Percentiles rank a stretch among this genome's conserved stretches.
These are phyloP conservation scores for Waltergamsia citrina DNA, from an alignment of 2,329 filamentous ascomycete genomes.

Conservation along the genomic window DNA sequence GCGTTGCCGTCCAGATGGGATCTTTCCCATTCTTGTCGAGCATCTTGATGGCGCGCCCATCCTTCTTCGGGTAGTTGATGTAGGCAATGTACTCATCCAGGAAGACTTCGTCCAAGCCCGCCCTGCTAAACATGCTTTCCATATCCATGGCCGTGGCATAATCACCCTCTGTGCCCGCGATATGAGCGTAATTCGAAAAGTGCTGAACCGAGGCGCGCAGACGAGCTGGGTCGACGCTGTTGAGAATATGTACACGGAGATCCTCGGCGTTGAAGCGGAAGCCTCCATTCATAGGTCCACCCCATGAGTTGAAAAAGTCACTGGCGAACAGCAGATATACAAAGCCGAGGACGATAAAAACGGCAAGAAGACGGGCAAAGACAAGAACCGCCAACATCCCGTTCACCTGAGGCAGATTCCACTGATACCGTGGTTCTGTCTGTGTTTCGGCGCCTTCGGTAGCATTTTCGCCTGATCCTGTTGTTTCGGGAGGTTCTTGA, in stretches of 20 bases:
- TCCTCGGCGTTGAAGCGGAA: slow-evolving; percentile 73
- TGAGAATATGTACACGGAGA: slow-evolving; percentile 66
- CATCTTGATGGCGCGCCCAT: slow-evolving; percentile 74
- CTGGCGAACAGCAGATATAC: slow-evolving; percentile 81
- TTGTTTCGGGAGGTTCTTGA: slow-evolving; percentile 2
- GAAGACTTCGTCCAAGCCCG: slow-evolving; percentile 64
- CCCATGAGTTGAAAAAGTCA: slow-evolving; percentile 65
- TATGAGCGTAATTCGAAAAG: slow-evolving; percentile 76
- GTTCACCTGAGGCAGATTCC: slow-evolving; percentile 26
- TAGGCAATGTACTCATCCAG: slow-evolving; percentile 82
- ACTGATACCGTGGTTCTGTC: slow-evolving; percentile 9
- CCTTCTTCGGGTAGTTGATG: slow-evolving; percentile 76
- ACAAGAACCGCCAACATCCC: slow-evolving; percentile 45
- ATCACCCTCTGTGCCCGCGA: slow-evolving; percentile 92
- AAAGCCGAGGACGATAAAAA: slow-evolving; percentile 66
- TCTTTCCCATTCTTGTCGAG: slow-evolving; percentile 54
- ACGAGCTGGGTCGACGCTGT: slow-evolving; percentile 57
- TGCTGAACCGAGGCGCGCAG: slow-evolving; percentile 68
- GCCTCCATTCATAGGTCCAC: slow-evolving; percentile 52
- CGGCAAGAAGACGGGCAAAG: slow-evolving; percentile 62
- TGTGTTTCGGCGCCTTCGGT: slow-evolving; percentile 15
- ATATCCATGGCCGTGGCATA: slow-evolving; percentile 80
- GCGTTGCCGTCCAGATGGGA: slow-evolving; percentile 63
- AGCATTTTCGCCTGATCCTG: too few species aligned
- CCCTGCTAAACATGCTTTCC: slow-evolving; percentile 62